These are phyloP conservation scores for Blastobotrys raffinosifermentans DNA, from an alignment of 1,139 yeast genomes.

Conservation along the genomic window DNA sequence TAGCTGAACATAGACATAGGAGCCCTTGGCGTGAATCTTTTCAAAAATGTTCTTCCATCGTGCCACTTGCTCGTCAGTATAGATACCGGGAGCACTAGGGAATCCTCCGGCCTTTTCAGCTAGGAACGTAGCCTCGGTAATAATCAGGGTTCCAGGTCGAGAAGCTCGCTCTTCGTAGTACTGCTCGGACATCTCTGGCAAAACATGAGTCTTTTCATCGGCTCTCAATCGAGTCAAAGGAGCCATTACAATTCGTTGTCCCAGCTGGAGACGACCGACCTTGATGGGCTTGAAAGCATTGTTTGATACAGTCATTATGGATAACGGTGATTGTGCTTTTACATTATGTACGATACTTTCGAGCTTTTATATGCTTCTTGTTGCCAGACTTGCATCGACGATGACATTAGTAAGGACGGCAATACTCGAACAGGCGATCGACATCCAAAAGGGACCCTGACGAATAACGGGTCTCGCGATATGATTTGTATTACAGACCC, in stretches of 20 bases:
- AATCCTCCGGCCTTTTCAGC: constrained; percentile 32
- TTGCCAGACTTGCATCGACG: no score
- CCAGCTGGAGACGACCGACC: constrained; percentile 25
- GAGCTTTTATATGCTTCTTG: no score
- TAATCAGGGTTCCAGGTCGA: constrained; percentile 44
- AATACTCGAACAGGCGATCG: no score
- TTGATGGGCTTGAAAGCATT: constrained; percentile 27
- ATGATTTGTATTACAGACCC: no score
- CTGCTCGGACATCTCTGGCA: constrained; percentile 42
- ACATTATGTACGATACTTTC: no score
- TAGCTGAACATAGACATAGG: constrained; percentile 36
- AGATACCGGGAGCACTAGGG: constrained; percentile 39
- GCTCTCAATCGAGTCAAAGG: constrained; percentile 51
- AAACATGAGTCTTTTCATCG: constrained; percentile 27
- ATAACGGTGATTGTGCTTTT: no score
- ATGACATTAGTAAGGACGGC: no score
- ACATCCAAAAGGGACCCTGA: no score
- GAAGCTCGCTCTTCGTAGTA: constrained; percentile 52
- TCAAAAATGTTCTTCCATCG: constrained; percentile 36
- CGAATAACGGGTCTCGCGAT: no score
- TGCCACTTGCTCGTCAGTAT: constrained; percentile 37
- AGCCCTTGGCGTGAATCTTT: constrained; percentile 35
- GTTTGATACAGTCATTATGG: constrained; percentile 29
- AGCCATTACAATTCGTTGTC: constrained; percentile 44
- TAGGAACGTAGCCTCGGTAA: constrained; percentile 43